Evolutionary conservation across 768 basidiomycete species (phyloP), one percentile per base, ranked within the genome.

Genomic region (Hortiboletus flavorubellus): DNA sequence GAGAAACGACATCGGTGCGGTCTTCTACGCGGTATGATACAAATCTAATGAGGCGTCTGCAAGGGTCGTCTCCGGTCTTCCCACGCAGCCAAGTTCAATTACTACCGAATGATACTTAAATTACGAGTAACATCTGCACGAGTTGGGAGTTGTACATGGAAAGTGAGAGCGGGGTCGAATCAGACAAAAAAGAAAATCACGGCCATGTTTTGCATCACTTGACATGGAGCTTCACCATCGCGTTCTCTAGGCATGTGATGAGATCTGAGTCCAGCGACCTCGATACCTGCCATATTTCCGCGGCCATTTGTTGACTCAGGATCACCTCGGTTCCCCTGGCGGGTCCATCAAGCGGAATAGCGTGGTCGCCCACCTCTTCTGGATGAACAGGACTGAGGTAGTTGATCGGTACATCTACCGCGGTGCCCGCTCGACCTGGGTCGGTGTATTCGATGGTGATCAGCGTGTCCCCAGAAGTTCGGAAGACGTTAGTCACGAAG

Each of bases 1-100:
- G 49, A 85, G 71, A 67, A 81, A 75, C 49, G 84, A 83, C 85
- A 86, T 85, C 3, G 37, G 31, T 42, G 16, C 8, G 26, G 26
- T 26, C 26, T 26, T 26, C 26, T 4, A 2, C 26, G 26, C 26
- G 26, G 26, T 26, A 26, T 26, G 2, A 26, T 26, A 26, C 26
- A 26, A 26, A 26, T 26, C 26, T 5, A 5, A 26, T 21, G 21
- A 26, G 26, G 5, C 26, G 26, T 26, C 26, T 26, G 2, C 26
- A 4, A 26, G 26, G 26, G 26, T 26, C 26, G 5, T 26, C 26
- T 33, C n/a, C 2, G 10, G 16, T 40, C 40, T 60, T 61, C 60
- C 39, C 60, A 57, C 54, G 56, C 51, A 46, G 21, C 16, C 29
- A 49, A 30, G 29, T 31, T 29, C 37, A 4, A 48, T 47, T 58